Evolutionary conservation across 345 rosid species (phyloP).

Genomic region (Mallotus nudiflorus): DNA sequence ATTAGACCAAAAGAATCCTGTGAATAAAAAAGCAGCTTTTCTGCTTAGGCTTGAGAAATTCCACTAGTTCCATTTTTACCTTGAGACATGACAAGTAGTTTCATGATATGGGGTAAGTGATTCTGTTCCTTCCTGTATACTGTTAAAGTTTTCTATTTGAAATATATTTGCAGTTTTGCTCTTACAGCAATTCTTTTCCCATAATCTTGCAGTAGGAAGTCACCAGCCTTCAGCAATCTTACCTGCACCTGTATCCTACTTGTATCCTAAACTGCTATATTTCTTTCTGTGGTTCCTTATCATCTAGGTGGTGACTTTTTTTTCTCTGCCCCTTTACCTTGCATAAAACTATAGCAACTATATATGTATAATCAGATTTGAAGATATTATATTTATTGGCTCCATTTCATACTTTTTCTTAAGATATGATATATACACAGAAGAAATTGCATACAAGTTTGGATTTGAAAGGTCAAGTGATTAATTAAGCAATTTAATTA

Average conservation of each 20-base stretch:
- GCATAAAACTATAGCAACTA: not conserved
- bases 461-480: too few relatives aligned
- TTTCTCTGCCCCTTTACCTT: not conserved
- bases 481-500: too few relatives aligned
- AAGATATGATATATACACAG: too few relatives aligned
- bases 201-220: constrained; percentile 64
- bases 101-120: constrained; percentile 30
- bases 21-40: constrained; percentile 21
- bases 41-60: constrained; percentile 10
- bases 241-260: constrained; percentile 80
- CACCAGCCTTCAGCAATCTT: constrained; percentile 60
- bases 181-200: constrained; percentile 32
- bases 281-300: not conserved
- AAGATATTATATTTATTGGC: not conserved
- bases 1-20: constrained; percentile 17
- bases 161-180: constrained; percentile 13
- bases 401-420: not conserved
- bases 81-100: constrained; percentile 4
- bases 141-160: constrained; percentile 17
- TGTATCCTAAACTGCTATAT: constrained; percentile 62
- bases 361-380: not conserved
- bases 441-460: too few relatives aligned
- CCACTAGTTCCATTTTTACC: not conserved
- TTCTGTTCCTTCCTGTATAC: constrained; percentile 9
- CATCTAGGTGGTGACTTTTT: not conserved